Percentiles rank a stretch among this genome's conserved stretches.
These are phyloP conservation scores for Neonectria ditissima DNA, from an alignment of 2,329 filamentous ascomycete species.

Conservation along the genomic window DNA sequence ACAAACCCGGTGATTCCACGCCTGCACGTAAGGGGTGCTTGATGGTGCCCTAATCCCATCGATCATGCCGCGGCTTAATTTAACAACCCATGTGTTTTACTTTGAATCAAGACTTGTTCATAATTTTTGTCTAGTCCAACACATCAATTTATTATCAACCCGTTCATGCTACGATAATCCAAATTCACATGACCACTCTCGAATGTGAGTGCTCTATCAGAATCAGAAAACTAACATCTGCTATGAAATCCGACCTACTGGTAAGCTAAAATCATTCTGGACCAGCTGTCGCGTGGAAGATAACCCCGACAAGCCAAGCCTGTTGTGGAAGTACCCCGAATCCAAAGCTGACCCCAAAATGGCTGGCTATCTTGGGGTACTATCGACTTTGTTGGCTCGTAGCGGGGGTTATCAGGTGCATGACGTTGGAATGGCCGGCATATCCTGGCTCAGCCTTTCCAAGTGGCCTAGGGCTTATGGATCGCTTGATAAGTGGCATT, in stretches of 20 bases:
- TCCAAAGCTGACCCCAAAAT: slow-evolving; percentile 4
- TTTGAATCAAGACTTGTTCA: background rate
- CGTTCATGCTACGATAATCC: background rate
- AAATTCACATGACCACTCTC: background rate
- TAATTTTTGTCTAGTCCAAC: background rate
- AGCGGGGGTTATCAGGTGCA: slow-evolving; percentile 9
- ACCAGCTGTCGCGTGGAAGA: background rate
- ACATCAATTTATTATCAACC: background rate
- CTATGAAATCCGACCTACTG: background rate
- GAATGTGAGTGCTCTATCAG: background rate
- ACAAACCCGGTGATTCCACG: too few relatives aligned
- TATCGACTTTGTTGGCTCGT: background rate
- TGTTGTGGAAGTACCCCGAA: slow-evolving; percentile 1
- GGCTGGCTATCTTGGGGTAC: slow-evolving; percentile 14
- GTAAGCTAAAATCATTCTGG: too few relatives aligned
- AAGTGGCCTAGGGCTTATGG: background rate
- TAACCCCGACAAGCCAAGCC: background rate
- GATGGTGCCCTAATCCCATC: too few relatives aligned
- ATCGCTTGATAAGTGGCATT: background rate
- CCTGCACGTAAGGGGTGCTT: too few relatives aligned
- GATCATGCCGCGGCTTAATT: too few relatives aligned
- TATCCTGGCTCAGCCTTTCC: slow-evolving; percentile 14
- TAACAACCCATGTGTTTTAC: too few relatives aligned
- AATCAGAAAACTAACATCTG: background rate
- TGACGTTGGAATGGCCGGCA: slow-evolving; percentile 2